Evolutionary conservation across 1,139 yeast species (phyloP).

Genomic region (Nakaseomyces nivariensis): DNA sequence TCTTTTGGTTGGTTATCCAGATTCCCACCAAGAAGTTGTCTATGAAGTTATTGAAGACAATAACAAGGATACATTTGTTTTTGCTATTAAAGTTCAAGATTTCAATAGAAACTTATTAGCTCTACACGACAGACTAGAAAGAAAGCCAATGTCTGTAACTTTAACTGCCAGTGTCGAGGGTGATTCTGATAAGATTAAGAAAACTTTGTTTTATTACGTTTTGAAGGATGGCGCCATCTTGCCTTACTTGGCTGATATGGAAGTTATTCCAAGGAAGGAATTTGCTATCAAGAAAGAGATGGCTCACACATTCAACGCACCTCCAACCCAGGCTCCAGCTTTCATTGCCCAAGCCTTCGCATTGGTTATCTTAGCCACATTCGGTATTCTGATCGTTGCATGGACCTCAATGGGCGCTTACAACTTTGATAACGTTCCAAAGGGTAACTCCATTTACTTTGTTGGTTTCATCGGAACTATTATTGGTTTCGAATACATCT

Average conservation of each 20-base stretch:
- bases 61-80: neutral
- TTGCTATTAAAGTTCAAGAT: neutral
- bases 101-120: neutral
- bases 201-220: neutral
- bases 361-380: conserved; percentile 20
- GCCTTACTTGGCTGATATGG: conserved; percentile 2
- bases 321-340: conserved; percentile 1
- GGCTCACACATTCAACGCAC: conserved; percentile 1
- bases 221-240: neutral
- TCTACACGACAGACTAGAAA: neutral
- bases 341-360: neutral
- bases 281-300: neutral
- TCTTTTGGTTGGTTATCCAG: neutral
- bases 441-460: conserved; percentile 21
- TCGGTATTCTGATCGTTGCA: conserved; percentile 36
- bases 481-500: conserved; percentile 51
- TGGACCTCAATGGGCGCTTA: conserved; percentile 43
- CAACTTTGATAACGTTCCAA: conserved; percentile 34
- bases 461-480: conserved; percentile 44
- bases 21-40: neutral
- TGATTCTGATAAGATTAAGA: neutral
- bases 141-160: conserved; percentile 10
- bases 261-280: neutral
- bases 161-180: conserved; percentile 11
- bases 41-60: neutral